Base-by-base conservation (phyloP, 495 filamentous ascomycete genomes). In the Penicillium lividum region DNA sequence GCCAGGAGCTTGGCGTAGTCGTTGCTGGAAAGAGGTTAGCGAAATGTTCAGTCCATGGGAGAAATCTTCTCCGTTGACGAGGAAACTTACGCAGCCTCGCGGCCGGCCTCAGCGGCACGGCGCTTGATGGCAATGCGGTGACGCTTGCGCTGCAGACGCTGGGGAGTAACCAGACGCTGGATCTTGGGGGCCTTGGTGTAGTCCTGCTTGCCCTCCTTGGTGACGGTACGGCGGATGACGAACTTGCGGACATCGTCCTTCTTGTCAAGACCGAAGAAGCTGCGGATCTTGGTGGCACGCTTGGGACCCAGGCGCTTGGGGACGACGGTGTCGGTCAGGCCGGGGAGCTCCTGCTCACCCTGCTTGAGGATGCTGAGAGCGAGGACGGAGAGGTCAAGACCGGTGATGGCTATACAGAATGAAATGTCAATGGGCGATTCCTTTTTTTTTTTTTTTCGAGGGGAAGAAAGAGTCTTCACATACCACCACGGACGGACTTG, bases 171-270 rank as follows among this genome's bases (percentile, higher is more conserved):
- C 69, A 98, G 90, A 74, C 94, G 90, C 85, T 98, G 94, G 82
- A 98, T 98, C 82, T 89, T 91, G 72, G 94, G 93, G 72, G 94
- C 94, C 87, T 98, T 98, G 89, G 93, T 98, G 86, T 98, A 97
- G 61, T 92, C 77, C 81, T 89, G 88, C 86, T 92, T 92, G 84
- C 91, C 92, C 84, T 97, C 93, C 67, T 83, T 86, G 88, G 97
- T 96, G 74, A 98, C 88, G 75, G 97, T 95, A 77, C 94, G 95
- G 71, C 94, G 95, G 74, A 98, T 97, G 76, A 98, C 94, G 84
- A 95, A 98, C 81, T 97, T 96, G 84, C 93, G 82, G 88, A 98
- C 94, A 89, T 98, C 94, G 82, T 98, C 94, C 83, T 97, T 92
- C 91, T 97, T 97, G 88, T 86, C 89, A 84, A 98, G 88, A 79